These are phyloP conservation scores for Dissoconium aciculare DNA, from an alignment of 2,329 filamentous ascomycete genomes.

Conservation along the genomic window DNA sequence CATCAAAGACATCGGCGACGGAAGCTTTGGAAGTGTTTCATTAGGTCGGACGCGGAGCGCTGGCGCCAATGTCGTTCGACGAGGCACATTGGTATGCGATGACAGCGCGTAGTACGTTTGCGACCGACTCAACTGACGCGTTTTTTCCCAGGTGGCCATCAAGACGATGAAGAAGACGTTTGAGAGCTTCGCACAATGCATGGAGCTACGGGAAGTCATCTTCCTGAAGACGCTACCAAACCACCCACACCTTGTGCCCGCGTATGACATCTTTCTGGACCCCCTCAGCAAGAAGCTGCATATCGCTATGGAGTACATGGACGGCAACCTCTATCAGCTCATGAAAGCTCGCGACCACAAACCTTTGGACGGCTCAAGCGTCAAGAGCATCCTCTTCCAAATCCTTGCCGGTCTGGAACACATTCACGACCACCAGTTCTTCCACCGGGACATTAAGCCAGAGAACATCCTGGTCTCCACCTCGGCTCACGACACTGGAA, in stretches of 20 bases:
- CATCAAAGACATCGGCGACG: slow-evolving; percentile 95
- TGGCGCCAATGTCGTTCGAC: slow-evolving; percentile 71
- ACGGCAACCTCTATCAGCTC: slow-evolving; percentile 93
- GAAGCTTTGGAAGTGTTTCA: slow-evolving; percentile 92
- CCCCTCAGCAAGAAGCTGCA: slow-evolving; percentile 92
- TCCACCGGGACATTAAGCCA: slow-evolving; percentile 97
- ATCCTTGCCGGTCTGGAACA: slow-evolving; percentile 93
- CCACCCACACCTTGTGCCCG: slow-evolving; percentile 88
- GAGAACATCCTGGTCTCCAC: slow-evolving; percentile 97
- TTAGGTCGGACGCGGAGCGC: slow-evolving; percentile 83
- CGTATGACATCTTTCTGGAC: slow-evolving; percentile 94
- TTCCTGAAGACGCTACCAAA: slow-evolving; percentile 79
- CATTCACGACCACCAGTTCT: slow-evolving; percentile 93
- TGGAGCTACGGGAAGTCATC: slow-evolving; percentile 92
- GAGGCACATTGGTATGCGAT: slow-evolving; percentile 73
- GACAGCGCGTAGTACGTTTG: slow-evolving; percentile 2
- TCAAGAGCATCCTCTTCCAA: slow-evolving; percentile 96
- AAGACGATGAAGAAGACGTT: slow-evolving; percentile 99
- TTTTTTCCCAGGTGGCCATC: slow-evolving; percentile 63
- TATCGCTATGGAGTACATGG: slow-evolving; percentile 99
- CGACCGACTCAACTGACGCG: slow-evolving; percentile 7
- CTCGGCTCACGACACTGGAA: slow-evolving; percentile 65
- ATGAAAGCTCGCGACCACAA: slow-evolving; percentile 99
- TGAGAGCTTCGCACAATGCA: slow-evolving; percentile 74
- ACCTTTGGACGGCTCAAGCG: slow-evolving; percentile 70